A percentile compares a stretch with the other conserved stretches of the same genome.
Conservation (phyloP, 78 protist species). For the Dictyostelium capitatum region DNA sequence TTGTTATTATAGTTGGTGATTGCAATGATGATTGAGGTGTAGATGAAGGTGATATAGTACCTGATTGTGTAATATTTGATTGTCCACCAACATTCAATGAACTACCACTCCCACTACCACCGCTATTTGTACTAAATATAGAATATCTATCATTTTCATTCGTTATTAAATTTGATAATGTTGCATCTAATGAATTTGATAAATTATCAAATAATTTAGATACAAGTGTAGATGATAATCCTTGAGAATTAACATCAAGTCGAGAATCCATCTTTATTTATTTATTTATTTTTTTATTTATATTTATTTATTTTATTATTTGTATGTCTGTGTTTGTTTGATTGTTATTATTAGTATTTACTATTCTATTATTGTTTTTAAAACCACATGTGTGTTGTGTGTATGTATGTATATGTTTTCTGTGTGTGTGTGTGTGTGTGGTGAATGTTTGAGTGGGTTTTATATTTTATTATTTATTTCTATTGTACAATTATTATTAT, state of each 20-base stretch:
- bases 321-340: neutral
- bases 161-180: constrained; percentile 30
- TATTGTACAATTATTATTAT: too few relatives aligned
- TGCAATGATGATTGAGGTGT: neutral
- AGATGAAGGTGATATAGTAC: neutral
- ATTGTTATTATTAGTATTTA: neutral
- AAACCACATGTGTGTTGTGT: neutral
- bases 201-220: constrained; percentile 55
- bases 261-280: constrained; percentile 60
- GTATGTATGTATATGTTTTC: too few relatives aligned
- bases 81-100: neutral
- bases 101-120: constrained; percentile 1
- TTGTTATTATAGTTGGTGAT: neutral
- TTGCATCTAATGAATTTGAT: constrained; percentile 54
- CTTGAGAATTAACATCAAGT: constrained; percentile 62
- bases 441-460: too few relatives aligned
- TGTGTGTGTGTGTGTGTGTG: too few relatives aligned
- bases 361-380: neutral
- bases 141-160: neutral
- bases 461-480: too few relatives aligned
- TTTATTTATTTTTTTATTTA: neutral
- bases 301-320: neutral
- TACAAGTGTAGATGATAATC: constrained; percentile 61
- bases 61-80: constrained; percentile 13
- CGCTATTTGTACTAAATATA: neutral